Base-by-base conservation (phyloP, 2,329 filamentous ascomycete genomes). In the Aureobasidium musti region DNA sequence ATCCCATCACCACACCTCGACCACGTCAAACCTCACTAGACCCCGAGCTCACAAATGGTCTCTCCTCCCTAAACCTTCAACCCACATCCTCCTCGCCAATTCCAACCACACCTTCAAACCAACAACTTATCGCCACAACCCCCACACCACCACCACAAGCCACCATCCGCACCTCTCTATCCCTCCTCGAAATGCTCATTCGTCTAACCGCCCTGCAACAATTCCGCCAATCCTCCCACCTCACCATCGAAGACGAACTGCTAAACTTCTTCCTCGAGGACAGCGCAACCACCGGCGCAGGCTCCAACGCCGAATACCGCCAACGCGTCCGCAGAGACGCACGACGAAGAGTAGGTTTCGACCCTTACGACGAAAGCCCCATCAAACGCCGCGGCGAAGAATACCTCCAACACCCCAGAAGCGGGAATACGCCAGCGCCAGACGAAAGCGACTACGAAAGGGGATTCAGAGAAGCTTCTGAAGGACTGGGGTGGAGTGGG, bases 161-260 rank as follows among this genome's bases (percentile, higher is more conserved):
- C 21, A 23, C 30, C 72, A 85, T 90, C 71, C 86, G 85, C 64
- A 89, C 87, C 0, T 90, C 87, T 0, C 81, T 91, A 6, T 97
- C 93, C 1, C 85, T 97, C 10, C 85, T 97, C 64, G 93, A 97
- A 77, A 95, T 94, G 82, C 82, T 97, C 37, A 86, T 97, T 54
- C 91, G 94, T 49, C 84, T 97, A 54, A 89, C 90, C 5, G 91
- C 92, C 26, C 85, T 97, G 17, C 93, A 97, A 75, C 92, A 97
- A 79, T 96, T 95, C 76, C 91, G 96, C 75, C 93, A 97, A 81
- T 85, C 87, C 47, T 92, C 91, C 0, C 92, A 97, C 73, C 84
- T 97, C n/a, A 86, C 91, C 7, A 95, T 96, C 68, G 91, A 91
- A 1, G 93, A 97, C 74, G 91, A 97, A 72, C 86, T 97, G 2